Base-by-base conservation (phyloP, 441 rosid species). In the Populus hybrid region DNA sequence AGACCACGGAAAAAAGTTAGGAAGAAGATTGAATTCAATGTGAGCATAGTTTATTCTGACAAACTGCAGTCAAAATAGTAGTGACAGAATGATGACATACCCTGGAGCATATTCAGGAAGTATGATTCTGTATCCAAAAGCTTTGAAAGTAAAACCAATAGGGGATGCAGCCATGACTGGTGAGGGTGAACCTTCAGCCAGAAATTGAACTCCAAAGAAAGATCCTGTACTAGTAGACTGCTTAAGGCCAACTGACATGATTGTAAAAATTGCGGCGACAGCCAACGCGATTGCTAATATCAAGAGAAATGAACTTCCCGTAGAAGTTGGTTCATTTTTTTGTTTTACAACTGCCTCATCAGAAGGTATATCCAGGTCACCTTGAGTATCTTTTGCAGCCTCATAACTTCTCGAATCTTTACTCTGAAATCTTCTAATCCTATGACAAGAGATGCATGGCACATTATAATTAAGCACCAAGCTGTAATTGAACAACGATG, bases 61-160 rank as follows among this genome's bases (percentile, higher is more conserved):
- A 65, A 26, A 38, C 63, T 36, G 75, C 26, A 67, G 54, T 26
- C 21, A 28, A 7, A 42, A 65, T 42, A 42, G 5, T 3, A 42
- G 50, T 10, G 16, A 66, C 54, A 72, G 10, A 59, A 24, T 24
- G 65, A 46, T 40, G 66, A 72, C 77, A 73, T 83, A 91, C 95
- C 97, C 97, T 0, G 95, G 97, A 67, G 97, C 97, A 81, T 84
- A 82, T 72, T 86, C 87, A 69, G 97, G 95, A 81, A 94, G 90
- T 54, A 90, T 75, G 75, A 94, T 87, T 76, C 82, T 89, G 76
- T 88, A 89, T 69, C 97, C 92, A 78, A 95, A 93, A 42, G 89
- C 93, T 76, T 88, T 89, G 76, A 95, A 93, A 35, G 85, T 84
- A 76, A 91, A 95, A 68, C 97, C 93, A 76, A 54, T 77, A 67